Conservation (phyloP, 352 stramenopile species). For the Phytophthora ramorum region DNA sequence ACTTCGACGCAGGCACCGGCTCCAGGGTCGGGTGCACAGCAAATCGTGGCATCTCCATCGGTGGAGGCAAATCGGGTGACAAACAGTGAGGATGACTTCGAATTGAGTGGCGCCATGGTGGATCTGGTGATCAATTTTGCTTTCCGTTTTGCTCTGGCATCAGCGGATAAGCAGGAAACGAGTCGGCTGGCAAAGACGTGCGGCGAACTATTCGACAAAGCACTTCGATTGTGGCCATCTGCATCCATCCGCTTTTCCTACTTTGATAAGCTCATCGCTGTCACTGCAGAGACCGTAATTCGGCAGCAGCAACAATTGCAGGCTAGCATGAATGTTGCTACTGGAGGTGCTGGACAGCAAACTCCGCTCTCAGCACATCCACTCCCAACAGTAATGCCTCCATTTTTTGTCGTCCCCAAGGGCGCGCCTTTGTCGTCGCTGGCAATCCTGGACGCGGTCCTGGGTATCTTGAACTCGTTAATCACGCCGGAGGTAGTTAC, state of each 20-base stretch:
- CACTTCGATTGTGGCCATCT: slow-evolving; percentile 85
- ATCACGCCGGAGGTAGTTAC: slow-evolving; percentile 78
- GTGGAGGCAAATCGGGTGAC: slow-evolving; percentile 30
- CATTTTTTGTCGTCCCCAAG: slow-evolving; percentile 85
- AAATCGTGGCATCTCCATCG: slow-evolving; percentile 24
- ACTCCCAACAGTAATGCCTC: slow-evolving; percentile 66
- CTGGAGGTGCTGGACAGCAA: slow-evolving; percentile 33
- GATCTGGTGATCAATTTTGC: slow-evolving; percentile 94
- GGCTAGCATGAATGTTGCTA: slow-evolving; percentile 36
- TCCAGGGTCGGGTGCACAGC: slow-evolving; percentile 11
- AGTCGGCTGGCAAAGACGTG: slow-evolving; percentile 90
- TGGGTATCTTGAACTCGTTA: slow-evolving; percentile 89
- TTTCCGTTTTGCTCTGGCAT: slow-evolving; percentile 87
- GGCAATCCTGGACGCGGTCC: slow-evolving; percentile 87
- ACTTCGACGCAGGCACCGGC: slow-evolving; percentile 3
- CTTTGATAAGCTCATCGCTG: slow-evolving; percentile 92
- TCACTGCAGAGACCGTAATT: slow-evolving; percentile 87
- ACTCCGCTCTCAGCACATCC: slow-evolving; percentile 31
- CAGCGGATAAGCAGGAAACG: slow-evolving; percentile 90
- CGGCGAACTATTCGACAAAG: slow-evolving; percentile 89
- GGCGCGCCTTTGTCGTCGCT: slow-evolving; percentile 83
- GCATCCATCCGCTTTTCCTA: slow-evolving; percentile 90
- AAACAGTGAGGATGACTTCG: slow-evolving; percentile 86
- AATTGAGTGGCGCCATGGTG: slow-evolving; percentile 87
- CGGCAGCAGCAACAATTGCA: slow-evolving; percentile 73